Evolutionary conservation across 441 rosid genomes (phyloP).

Genomic region (Gossypium davidsonii): DNA sequence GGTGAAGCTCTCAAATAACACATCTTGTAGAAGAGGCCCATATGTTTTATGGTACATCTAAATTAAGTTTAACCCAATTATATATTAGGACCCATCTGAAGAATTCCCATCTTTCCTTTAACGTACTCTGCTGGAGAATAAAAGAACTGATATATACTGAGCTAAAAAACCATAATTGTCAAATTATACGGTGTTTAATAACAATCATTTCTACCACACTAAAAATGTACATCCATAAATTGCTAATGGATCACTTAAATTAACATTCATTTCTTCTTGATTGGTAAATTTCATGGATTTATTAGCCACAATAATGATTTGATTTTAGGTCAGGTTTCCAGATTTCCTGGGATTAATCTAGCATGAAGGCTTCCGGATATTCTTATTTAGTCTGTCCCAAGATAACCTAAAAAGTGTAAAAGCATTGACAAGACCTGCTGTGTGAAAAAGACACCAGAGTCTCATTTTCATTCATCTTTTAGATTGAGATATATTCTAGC

Average conservation of each 20-base stretch:
- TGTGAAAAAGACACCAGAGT: neutral
- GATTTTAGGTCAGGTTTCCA: neutral
- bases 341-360: neutral
- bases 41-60: neutral
- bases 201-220: neutral
- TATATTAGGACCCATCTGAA: neutral
- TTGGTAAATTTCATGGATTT: neutral
- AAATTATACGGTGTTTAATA: neutral
- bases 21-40: neutral
- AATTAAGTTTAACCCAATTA: neutral
- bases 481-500: neutral
- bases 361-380: neutral
- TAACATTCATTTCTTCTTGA: neutral
- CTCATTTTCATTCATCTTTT: constrained; percentile 1
- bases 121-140: neutral
- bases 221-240: neutral
- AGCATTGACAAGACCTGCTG: neutral
- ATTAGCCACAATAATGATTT: neutral
- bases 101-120: neutral
- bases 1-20: neutral
- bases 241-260: neutral
- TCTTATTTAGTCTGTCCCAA: neutral
- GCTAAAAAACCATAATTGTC: neutral
- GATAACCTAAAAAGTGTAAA: neutral
- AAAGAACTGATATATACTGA: neutral